phyloP scores from a whole-genome alignment of 768 basidiomycete species.

The Coprinopsis sp. region DNA sequence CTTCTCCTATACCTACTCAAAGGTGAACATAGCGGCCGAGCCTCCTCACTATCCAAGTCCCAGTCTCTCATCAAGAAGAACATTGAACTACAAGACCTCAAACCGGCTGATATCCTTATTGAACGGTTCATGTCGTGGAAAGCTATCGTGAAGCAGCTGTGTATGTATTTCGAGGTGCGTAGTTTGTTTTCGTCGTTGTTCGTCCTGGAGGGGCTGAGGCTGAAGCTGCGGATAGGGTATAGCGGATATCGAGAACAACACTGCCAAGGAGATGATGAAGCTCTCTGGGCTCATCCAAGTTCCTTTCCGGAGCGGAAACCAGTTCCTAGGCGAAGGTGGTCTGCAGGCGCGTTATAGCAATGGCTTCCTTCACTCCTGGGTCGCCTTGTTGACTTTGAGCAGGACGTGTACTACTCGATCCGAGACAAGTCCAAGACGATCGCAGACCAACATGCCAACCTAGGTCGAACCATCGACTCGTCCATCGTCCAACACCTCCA shows the following conservation, averaged over 20 bases:
- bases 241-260: slow-evolving; percentile 90
- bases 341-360: slow-evolving; percentile 58
- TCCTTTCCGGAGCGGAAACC: slow-evolving; percentile 91
- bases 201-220: background rate
- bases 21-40: slow-evolving; percentile 57
- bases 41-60: slow-evolving; percentile 67
- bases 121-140: slow-evolving; percentile 95
- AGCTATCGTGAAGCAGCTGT: slow-evolving; percentile 92
- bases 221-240: slow-evolving; percentile 34
- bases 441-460: slow-evolving; percentile 94
- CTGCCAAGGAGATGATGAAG: slow-evolving; percentile 88
- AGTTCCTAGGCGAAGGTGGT: slow-evolving; percentile 97
- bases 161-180: slow-evolving; percentile 77
- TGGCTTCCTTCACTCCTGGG: background rate
- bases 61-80: slow-evolving; percentile 95
- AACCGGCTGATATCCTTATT: slow-evolving; percentile 93
- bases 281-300: slow-evolving; percentile 96
- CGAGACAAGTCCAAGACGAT: slow-evolving; percentile 93
- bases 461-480: slow-evolving; percentile 92
- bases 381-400: background rate
- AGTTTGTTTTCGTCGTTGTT: background rate
- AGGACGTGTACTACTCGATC: slow-evolving; percentile 91
- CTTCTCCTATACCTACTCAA: slow-evolving; percentile 69
- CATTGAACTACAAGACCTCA: slow-evolving; percentile 82
- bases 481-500: slow-evolving; percentile 97